These are phyloP conservation scores for Dendrocalamus sinicus DNA, from an alignment of 176 grass and related monocot genomes.

Conservation along the genomic window DNA sequence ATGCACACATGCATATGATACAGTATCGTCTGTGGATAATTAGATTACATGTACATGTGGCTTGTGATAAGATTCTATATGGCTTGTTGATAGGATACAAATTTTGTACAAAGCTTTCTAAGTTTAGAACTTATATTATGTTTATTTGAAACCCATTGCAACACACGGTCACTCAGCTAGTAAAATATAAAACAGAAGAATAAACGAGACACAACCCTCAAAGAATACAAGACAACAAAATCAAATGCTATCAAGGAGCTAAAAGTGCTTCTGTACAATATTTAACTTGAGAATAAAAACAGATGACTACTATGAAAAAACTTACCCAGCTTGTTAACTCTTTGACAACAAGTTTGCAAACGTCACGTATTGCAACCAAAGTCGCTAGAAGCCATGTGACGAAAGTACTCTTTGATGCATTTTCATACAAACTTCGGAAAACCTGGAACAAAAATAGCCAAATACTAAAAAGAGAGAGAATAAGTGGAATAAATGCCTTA, in stretches of 20 bases:
- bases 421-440: conserved; percentile 86
- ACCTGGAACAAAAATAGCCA: conserved; percentile 60
- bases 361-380: conserved; percentile 78
- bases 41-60: too few species aligned
- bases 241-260: conserved; percentile 6
- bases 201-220: neutral
- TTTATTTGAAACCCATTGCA: too few species aligned
- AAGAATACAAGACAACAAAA: neutral
- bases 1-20: too few species aligned
- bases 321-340: conserved; percentile 95
- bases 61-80: too few species aligned
- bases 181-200: neutral
- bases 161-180: too few species aligned
- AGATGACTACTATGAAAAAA: conserved; percentile 25
- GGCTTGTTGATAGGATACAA: too few species aligned
- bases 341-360: conserved; percentile 83
- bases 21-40: too few species aligned
- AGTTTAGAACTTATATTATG: too few species aligned
- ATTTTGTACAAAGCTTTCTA: too few species aligned
- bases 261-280: neutral
- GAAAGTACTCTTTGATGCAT: conserved; percentile 65
- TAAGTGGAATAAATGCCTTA: conserved; percentile 18
- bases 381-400: conserved; percentile 72
- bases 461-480: neutral
- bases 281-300: conserved; percentile 45